Evolutionary conservation across 176 grass and related monocot species (phyloP), one percentile per base, ranked within the genome.

Genomic region (Carex parvula): DNA sequence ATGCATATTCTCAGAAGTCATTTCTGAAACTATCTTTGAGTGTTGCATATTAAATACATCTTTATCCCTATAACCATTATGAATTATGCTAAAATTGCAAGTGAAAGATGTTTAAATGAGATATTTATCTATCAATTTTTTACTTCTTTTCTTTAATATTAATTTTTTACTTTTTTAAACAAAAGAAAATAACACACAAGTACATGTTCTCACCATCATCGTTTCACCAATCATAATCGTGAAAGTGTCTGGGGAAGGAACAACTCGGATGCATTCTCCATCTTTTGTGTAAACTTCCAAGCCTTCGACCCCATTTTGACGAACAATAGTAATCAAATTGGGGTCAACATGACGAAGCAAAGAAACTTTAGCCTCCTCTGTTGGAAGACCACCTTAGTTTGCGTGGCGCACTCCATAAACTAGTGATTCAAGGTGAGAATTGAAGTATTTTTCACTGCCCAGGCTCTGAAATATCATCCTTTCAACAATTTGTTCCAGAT

Each of bases 401-500:
- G 85, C 8, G 10, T 74, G 78, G 6, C 85, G 77, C 37, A 87
- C 18, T 29, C 64, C 77, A 61, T 82, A 87, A 20, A 30, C 44
- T n/a, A 87, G 64, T 42, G 78, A 74, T 64, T 87, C 64, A 24
- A 81, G 55, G 48, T 87, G 85, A 87, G 78, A 81, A 9, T 41
- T 56, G 13, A 11, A 63, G 33, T 87, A 50, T 30, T 87, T 87
- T 54, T 62, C 85, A 60, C 74, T 39, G 48, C 85, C 79, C 63
- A 87, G 64, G 21, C 78, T 82, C 4, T 87, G 78, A 59, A 87
- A 70, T 79, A 87, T 70, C 85, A 87, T 82, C 64, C 11, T 74
- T n/a, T 87, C 78, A 42, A 82, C 46, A 26, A 87, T 87, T 15
- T 82, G 85, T 72, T 87, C 85, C n/a, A 87, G 37, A 35, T 58